These are phyloP conservation scores for Stevia rebaudiana DNA, from an alignment of 140 eudicot genomes.

Conservation along the genomic window DNA sequence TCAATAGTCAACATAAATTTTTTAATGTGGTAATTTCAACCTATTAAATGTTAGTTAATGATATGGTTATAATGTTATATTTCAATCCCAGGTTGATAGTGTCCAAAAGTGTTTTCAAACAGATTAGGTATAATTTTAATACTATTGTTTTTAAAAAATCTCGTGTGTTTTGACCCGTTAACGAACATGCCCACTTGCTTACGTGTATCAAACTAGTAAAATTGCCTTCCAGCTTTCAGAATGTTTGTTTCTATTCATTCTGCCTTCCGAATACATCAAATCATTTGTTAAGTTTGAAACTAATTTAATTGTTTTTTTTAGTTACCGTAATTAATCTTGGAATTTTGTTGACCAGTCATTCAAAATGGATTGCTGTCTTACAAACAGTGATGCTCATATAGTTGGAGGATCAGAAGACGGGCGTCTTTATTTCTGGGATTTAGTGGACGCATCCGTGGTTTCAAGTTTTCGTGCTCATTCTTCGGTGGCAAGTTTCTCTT, in stretches of 20 bases:
- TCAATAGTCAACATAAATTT: not conserved
- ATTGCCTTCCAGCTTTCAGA: not conserved
- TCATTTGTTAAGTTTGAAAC: not conserved
- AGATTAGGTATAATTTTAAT: not conserved
- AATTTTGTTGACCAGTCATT: constrained; percentile 52
- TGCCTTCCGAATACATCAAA: not conserved
- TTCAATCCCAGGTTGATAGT: not conserved
- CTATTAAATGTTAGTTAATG: not conserved
- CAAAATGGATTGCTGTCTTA: constrained; percentile 93
- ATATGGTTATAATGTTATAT: not conserved
- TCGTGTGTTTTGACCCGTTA: not conserved
- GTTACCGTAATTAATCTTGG: constrained; percentile 10
- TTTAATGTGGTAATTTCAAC: not conserved
- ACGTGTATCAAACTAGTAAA: not conserved
- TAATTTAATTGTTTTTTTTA: not conserved
- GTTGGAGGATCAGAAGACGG: constrained; percentile 98
- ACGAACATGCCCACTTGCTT: not conserved
- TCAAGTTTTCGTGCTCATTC: constrained; percentile 89
- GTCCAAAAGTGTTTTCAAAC: not conserved
- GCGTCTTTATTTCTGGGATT: constrained; percentile 79
- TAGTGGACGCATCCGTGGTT: constrained; percentile 84
- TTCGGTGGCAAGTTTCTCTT: constrained; percentile 60
- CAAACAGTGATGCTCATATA: constrained; percentile 82
- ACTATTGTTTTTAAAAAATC: not conserved
- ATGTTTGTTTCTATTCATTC: not conserved